Conservation (phyloP, 768 basidiomycete species). For the Tylopilus balloui region DNA sequence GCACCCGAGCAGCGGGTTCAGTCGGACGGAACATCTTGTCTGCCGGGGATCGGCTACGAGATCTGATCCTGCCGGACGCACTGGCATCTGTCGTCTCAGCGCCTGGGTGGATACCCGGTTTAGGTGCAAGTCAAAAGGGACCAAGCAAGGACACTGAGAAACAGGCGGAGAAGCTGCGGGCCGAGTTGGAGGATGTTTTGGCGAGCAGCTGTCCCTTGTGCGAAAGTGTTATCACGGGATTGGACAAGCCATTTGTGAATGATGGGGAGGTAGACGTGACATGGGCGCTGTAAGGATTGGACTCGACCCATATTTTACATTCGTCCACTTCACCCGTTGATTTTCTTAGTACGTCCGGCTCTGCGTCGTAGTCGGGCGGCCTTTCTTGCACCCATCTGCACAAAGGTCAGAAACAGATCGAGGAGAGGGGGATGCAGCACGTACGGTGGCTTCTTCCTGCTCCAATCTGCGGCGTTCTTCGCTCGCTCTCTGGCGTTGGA, state of each 20-base stretch:
- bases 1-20: conserved; percentile 59
- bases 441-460: conserved; percentile 32
- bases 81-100: conserved; percentile 79
- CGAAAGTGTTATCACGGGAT: conserved; percentile 78
- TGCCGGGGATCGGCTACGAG: conserved; percentile 84
- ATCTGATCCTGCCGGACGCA: conserved; percentile 92
- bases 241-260: conserved; percentile 84
- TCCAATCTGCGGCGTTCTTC: conserved; percentile 65
- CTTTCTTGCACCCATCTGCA: conserved; percentile 77
- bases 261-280: conserved; percentile 74
- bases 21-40: conserved; percentile 79
- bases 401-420: conserved; percentile 1
- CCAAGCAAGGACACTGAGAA: conserved; percentile 47
- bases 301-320: conserved; percentile 6
- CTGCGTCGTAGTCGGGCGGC: conserved; percentile 67
- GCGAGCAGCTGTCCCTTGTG: conserved; percentile 91
- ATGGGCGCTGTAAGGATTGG: conserved; percentile 55
- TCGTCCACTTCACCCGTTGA: conserved; percentile 48
- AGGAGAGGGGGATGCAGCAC: neutral
- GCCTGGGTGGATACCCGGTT: conserved; percentile 73
- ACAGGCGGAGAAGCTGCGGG: conserved; percentile 67
- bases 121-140: conserved; percentile 45
- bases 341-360: conserved; percentile 75
- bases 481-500: conserved; percentile 65
- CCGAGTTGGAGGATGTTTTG: conserved; percentile 85